phyloP scores from a whole-genome alignment of 768 basidiomycete species.

The Podaxis sp. region DNA sequence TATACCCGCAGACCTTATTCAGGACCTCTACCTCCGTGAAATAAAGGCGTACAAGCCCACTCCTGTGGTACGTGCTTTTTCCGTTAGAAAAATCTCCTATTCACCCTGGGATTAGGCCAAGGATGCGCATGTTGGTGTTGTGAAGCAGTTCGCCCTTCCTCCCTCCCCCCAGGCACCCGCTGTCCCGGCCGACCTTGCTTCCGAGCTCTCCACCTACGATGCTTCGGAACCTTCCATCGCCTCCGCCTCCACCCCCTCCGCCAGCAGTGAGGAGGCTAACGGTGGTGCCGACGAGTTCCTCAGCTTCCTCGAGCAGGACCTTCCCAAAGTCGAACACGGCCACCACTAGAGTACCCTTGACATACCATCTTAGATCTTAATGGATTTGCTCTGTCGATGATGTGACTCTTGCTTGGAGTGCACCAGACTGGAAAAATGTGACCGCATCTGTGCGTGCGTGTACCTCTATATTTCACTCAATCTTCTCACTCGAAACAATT shows the following conservation, averaged over 20 bases:
- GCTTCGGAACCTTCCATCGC: constrained; percentile 64
- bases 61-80: constrained; percentile 49
- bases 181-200: constrained; percentile 81
- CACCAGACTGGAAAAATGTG: neutral
- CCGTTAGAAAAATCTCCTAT: neutral
- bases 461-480: too few relatives aligned
- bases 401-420: neutral
- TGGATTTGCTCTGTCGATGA: neutral
- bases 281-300: constrained; percentile 76
- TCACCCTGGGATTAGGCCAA: constrained; percentile 53
- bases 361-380: constrained; percentile 7
- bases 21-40: constrained; percentile 89
- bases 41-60: constrained; percentile 86
- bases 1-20: constrained; percentile 74
- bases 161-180: constrained; percentile 68
- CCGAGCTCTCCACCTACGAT: constrained; percentile 85
- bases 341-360: constrained; percentile 34
- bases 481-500: too few relatives aligned
- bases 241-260: constrained; percentile 26
- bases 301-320: constrained; percentile 75
- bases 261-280: constrained; percentile 35
- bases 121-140: constrained; percentile 84
- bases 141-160: constrained; percentile 80
- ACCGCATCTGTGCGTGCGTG: neutral
- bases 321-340: constrained; percentile 53